phyloP scores from a whole-genome alignment of 2,329 filamentous ascomycete genomes.

The Fusarium sp. region DNA sequence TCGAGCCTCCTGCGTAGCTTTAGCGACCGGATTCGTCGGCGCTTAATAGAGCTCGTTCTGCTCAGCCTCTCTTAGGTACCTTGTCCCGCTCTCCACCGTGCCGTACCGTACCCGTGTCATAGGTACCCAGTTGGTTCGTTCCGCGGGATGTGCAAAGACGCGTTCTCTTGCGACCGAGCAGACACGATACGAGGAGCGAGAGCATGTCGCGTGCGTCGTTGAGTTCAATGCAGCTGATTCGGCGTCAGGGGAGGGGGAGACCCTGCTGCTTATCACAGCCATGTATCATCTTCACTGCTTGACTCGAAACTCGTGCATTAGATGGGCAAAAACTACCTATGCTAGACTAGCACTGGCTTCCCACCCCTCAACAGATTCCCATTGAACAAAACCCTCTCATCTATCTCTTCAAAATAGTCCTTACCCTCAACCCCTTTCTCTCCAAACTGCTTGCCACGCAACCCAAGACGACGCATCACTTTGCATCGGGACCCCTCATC shows the following conservation, averaged over 20 bases:
- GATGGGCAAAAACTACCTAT: background rate
- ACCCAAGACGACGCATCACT: conserved; percentile 16
- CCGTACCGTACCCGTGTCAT: background rate
- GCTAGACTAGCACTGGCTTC: conserved; percentile 2
- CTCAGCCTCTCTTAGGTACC: conserved; percentile 35
- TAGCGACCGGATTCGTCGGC: conserved; percentile 37
- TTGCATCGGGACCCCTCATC: conserved; percentile 9
- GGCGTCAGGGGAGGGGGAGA: conserved; percentile 22
- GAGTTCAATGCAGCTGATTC: conserved; percentile 25
- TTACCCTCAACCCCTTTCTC: background rate
- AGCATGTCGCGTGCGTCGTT: conserved; percentile 28
- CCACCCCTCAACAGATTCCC: conserved; percentile 8
- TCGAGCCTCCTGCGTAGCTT: conserved; percentile 17
- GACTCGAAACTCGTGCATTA: background rate
- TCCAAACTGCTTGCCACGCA: conserved; percentile 18
- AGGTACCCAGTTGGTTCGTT: background rate
- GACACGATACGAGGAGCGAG: background rate
- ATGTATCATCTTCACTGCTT: background rate
- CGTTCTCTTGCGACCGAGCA: background rate
- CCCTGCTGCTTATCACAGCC: background rate
- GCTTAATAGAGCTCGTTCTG: conserved; percentile 22
- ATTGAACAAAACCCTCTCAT: conserved; percentile 18
- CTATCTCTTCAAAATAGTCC: conserved; percentile 8
- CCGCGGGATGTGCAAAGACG: background rate
- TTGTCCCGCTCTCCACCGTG: background rate